Evolutionary conservation across 78 protist genomes (phyloP), one percentile per base, ranked within the genome.

Genomic region (Neovahlkampfia damariscottae): DNA sequence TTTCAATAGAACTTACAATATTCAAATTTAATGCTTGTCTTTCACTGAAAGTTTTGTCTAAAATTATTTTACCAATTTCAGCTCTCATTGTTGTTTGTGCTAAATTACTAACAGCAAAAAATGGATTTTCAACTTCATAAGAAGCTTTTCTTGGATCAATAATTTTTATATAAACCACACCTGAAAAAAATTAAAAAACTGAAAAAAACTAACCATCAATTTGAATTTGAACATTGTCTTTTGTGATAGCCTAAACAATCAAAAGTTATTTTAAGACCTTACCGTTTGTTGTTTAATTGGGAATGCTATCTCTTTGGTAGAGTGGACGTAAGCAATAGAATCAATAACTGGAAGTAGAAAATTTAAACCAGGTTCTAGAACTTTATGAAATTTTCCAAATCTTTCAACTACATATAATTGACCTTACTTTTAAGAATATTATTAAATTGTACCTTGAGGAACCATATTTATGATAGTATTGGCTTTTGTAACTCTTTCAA

Each of bases 391-490:
- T 71, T 35, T 8, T 0, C 93, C 93, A 41, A 89, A 62, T 6
- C 88, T 50, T 76, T 89, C 93, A 2, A 89, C 66, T 9, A 86
- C 78, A 80, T 67, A 80, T 0, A 85, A 82, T 58, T 36, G 71
- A n/a, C n/a, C n/a, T n/a, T n/a, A n/a, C n/a, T n/a, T n/a, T n/a
- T n/a, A n/a, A n/a, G n/a, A n/a, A n/a, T n/a, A n/a, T n/a, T n/a
- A n/a, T n/a, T n/a, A n/a, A n/a, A n/a, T n/a, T n/a, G n/a, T n/a
- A 5, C 85, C 90, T 73, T 85, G 92, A 29, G 92, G 92, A 38
- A 88, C 92, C n/a, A 87, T 38, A 5, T 78, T 82, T 74, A 87
- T 9, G 28, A 30, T 76, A 69, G 27, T 0, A 68, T 76, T 75
- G 58, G 19, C 19, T 69, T 50, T 50, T n/a, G 34, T 50, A n/a